phyloP scores from a whole-genome alignment of 352 stramenopile species.

The Phytopythium helicoides region DNA sequence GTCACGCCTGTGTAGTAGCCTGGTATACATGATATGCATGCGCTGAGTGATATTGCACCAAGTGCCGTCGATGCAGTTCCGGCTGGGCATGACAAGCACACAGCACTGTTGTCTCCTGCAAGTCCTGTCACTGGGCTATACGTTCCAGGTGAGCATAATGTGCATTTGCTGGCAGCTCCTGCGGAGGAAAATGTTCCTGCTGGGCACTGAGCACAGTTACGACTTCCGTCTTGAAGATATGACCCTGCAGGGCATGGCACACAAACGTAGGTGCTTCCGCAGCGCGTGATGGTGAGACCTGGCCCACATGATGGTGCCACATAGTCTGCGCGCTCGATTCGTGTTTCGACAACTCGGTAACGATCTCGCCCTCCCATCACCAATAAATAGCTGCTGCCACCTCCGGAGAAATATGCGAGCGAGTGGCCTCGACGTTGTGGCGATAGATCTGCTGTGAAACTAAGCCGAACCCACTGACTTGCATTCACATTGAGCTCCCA shows the following conservation, averaged over 20 bases:
- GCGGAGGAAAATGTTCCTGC: slow-evolving; percentile 42
- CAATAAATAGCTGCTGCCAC: slow-evolving; percentile 25
- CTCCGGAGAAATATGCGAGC: slow-evolving; percentile 36
- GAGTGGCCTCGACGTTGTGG: slow-evolving; percentile 52
- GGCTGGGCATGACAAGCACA: slow-evolving; percentile 46
- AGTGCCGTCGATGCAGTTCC: slow-evolving; percentile 42
- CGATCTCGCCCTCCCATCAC: slow-evolving; percentile 67
- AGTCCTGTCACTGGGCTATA: slow-evolving; percentile 47
- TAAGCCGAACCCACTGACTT: slow-evolving; percentile 59
- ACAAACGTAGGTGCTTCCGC: slow-evolving; percentile 55
- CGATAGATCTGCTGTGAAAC: slow-evolving; percentile 44
- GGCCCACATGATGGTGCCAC: slow-evolving; percentile 41
- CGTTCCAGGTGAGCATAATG: slow-evolving; percentile 41
- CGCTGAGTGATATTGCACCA: slow-evolving; percentile 23
- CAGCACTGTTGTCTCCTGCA: slow-evolving; percentile 13
- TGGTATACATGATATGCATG: slow-evolving; percentile 28
- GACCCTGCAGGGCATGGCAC: slow-evolving; percentile 53
- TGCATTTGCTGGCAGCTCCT: slow-evolving; percentile 37
- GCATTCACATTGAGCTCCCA: slow-evolving; percentile 75
- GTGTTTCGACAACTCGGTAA: slow-evolving; percentile 51
- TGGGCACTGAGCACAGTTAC: slow-evolving; percentile 42
- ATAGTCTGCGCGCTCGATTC: slow-evolving; percentile 52
- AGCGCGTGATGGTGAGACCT: slow-evolving; percentile 57
- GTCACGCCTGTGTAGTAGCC: slow-evolving; percentile 22
- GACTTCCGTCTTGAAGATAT: slow-evolving; percentile 55